Conservation (phyloP, 805 yeast genomes). For the Wickerhamiella shivajii region DNA sequence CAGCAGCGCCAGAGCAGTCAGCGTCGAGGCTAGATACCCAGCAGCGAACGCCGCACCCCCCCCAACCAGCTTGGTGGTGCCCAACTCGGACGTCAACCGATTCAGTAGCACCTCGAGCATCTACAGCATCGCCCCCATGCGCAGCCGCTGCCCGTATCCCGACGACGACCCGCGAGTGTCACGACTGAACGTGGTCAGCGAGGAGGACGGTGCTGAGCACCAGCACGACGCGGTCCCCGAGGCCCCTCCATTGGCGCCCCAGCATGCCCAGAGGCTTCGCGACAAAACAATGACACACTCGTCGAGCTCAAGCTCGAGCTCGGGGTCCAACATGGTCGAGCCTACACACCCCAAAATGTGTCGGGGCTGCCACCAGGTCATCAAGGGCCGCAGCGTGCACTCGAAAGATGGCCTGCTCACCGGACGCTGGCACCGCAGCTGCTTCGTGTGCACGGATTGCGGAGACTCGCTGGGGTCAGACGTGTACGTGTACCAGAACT, state of each 20-base stretch:
- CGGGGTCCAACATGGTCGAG: too few relatives aligned
- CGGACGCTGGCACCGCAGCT: slow-evolving; percentile 88
- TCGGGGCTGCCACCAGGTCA: slow-evolving; percentile 48
- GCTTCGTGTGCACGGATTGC: slow-evolving; percentile 68
- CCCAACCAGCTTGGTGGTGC: background rate
- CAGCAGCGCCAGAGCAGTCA: background rate
- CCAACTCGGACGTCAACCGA: slow-evolving; percentile 6
- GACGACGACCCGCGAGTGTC: background rate
- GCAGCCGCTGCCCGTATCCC: slow-evolving; percentile 1
- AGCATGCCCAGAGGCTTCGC: slow-evolving; percentile 1
- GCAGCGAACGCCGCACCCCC: background rate
- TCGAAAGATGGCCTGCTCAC: slow-evolving; percentile 50
- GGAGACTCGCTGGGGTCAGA: slow-evolving; percentile 21
- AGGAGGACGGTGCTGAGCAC: background rate
- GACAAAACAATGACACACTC: background rate
- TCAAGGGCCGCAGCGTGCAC: slow-evolving; percentile 53
- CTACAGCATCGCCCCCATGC: slow-evolving; percentile 5
- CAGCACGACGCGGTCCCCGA: slow-evolving; percentile 1
- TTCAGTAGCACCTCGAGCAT: slow-evolving; percentile 11
- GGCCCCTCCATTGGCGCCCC: slow-evolving; percentile 5
- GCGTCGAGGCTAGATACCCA: background rate
- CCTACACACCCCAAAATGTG: slow-evolving; percentile 32
- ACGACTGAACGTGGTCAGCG: background rate
- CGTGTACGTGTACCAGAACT: slow-evolving; percentile 57
- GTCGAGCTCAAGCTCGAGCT: slow-evolving; percentile 1